These are phyloP conservation scores for Fusarium dimerum DNA, from an alignment of 2,329 filamentous ascomycete genomes.

Conservation along the genomic window DNA sequence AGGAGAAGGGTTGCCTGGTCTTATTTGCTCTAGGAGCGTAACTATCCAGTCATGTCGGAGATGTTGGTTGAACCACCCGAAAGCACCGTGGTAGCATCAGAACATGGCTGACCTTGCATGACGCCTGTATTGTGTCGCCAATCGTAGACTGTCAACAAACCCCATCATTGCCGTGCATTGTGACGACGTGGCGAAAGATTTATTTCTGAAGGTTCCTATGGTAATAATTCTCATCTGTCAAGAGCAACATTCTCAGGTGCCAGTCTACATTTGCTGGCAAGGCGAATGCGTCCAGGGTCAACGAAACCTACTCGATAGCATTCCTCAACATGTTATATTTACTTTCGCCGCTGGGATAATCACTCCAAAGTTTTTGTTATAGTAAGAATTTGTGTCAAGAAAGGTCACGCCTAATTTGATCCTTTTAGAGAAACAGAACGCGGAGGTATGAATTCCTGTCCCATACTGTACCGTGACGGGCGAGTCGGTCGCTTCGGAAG, in stretches of 20 bases:
- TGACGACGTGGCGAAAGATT: not conserved
- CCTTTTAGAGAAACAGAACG: not conserved
- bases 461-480: not conserved
- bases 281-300: not conserved
- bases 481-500: not conserved
- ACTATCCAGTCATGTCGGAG: too few relatives aligned
- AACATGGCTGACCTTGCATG: constrained; percentile 17
- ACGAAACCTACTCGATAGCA: not conserved
- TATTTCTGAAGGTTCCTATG: not conserved
- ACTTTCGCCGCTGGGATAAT: not conserved
- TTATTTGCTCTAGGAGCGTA: not conserved
- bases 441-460: not conserved
- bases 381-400: not conserved
- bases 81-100: constrained; percentile 1
- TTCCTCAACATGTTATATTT: not conserved
- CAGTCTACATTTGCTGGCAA: too few relatives aligned
- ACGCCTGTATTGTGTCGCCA: constrained; percentile 9
- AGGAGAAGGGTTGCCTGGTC: not conserved
- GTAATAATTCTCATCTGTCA: too few relatives aligned
- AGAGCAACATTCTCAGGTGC: too few relatives aligned
- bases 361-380: not conserved
- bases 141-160: constrained; percentile 1
- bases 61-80: not conserved
- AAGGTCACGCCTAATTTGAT: not conserved
- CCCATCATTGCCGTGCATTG: not conserved